Evolutionary conservation across 345 rosid species (phyloP).

Genomic region (Psidium guajava): DNA sequence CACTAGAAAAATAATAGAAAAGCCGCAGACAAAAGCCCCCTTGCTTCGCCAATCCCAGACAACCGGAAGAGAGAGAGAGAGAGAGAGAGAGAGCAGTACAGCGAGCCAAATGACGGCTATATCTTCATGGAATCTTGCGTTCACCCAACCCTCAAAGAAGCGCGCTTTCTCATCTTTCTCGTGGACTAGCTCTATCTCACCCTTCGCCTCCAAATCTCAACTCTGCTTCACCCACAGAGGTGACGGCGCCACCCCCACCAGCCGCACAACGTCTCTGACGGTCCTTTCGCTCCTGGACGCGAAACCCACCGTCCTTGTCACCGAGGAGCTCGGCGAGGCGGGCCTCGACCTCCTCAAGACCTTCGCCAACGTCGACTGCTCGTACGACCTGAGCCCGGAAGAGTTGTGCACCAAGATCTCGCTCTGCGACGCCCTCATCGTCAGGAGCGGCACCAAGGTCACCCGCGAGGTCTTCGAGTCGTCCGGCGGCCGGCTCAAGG

Average conservation of each 20-base stretch:
- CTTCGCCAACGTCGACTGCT: slow-evolving; percentile 35
- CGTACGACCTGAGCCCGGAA: slow-evolving; percentile 21
- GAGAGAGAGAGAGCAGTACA: too few species aligned
- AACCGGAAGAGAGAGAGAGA: not conserved
- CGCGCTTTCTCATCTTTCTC: not conserved
- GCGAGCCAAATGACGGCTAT: slow-evolving; percentile 2
- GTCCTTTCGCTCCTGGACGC: not conserved
- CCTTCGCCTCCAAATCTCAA: not conserved
- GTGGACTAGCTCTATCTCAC: not conserved
- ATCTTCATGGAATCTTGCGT: not conserved
- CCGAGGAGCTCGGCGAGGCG: slow-evolving; percentile 32
- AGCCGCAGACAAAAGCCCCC: not conserved
- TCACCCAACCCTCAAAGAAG: not conserved
- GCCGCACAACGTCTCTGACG: not conserved
- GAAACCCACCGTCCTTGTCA: slow-evolving; percentile 1
- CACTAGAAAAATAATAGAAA: not conserved
- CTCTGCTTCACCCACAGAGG: not conserved
- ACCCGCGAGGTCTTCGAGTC: slow-evolving; percentile 31
- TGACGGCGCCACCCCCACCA: not conserved
- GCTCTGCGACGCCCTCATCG: slow-evolving; percentile 29
- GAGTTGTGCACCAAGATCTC: slow-evolving; percentile 30
- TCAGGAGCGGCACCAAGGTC: slow-evolving; percentile 32
- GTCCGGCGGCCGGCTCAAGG: slow-evolving; percentile 28
- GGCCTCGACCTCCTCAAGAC: slow-evolving; percentile 18
- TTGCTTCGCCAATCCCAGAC: not conserved